Conservation (phyloP, 345 rosid genomes). For the Gossypioides kirkii region DNA sequence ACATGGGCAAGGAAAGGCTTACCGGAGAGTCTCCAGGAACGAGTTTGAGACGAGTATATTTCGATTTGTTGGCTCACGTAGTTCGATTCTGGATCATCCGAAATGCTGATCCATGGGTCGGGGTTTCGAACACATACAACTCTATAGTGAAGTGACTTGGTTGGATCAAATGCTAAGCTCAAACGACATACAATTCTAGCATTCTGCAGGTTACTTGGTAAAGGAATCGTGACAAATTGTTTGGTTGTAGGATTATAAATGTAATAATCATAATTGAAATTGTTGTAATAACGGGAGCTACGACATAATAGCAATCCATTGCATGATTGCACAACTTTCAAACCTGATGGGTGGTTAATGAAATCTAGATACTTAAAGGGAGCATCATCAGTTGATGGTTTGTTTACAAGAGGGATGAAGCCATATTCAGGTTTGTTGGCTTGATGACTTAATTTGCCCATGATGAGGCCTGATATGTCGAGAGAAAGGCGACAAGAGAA, state of each 20-base stretch:
- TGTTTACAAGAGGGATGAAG: not conserved
- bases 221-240: not conserved
- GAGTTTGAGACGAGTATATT: not conserved
- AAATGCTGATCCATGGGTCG: not conserved
- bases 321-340: not conserved
- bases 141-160: constrained; percentile 2
- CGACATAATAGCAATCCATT: not conserved
- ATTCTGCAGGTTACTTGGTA: not conserved
- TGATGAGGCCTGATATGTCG: not conserved
- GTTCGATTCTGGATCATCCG: not conserved
- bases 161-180: not conserved
- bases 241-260: constrained; percentile 2
- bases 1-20: not conserved
- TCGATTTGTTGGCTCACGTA: not conserved
- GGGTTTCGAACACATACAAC: not conserved
- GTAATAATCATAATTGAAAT: not conserved
- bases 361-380: not conserved
- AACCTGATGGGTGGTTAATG: not conserved
- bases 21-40: not conserved
- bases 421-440: not conserved
- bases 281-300: not conserved
- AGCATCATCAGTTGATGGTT: not conserved
- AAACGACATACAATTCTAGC: too few relatives aligned
- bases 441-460: not conserved
- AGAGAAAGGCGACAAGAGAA: not conserved